Base-by-base conservation (phyloP, 2,329 filamentous ascomycete species). In the Graphiopsis chlorocephala region DNA sequence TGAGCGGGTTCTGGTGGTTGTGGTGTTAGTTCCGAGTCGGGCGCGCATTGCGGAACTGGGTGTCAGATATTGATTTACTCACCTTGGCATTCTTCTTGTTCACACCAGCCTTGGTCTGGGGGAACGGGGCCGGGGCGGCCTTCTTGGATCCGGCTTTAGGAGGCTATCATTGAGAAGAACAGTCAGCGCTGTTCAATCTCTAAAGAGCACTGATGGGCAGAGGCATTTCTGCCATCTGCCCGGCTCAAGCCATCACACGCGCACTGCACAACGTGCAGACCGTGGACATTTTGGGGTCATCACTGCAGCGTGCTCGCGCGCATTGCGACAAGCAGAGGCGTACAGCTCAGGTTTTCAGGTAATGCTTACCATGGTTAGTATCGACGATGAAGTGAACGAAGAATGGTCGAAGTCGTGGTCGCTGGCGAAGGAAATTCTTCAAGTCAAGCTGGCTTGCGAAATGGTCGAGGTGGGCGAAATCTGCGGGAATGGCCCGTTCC, bases 161-260 rank as follows among this genome's bases (percentile, higher is more conserved):
- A 90, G 95, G 92, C 95, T 98, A 86, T 98, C 93, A 98, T 98
- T 95, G 94, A 98, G 94, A 76, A 92, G 96, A 93, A 95, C 91
- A 96, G 92, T 96, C 91, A 97, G 93, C 90, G 81, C 90, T 92
- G 91, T 88, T 90, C 88, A 90, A 69, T 76, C 92, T 96, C 92
- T 96, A 96, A 84, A 89, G 92, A 95, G 90, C 63, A 33, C 61
- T 59, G 85, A 82, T 81, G 77, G 72, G 76, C 76, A 76, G 38
- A 77, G 79, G 80, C 66, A 84, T 83, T 86, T 83, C 82, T 83
- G 83, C 83, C 84, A 71, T 71, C 68, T 69, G 71, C 72, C 72
- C 78, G 78, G 74, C 82, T 85, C 84, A 84, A 86, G 84, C 84
- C 84, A 75, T 65, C 69, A 70, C 72, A 72, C 69, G 66, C 56